phyloP scores from a whole-genome alignment of 2,329 filamentous ascomycete species.

The Sporothrix mexicana region DNA sequence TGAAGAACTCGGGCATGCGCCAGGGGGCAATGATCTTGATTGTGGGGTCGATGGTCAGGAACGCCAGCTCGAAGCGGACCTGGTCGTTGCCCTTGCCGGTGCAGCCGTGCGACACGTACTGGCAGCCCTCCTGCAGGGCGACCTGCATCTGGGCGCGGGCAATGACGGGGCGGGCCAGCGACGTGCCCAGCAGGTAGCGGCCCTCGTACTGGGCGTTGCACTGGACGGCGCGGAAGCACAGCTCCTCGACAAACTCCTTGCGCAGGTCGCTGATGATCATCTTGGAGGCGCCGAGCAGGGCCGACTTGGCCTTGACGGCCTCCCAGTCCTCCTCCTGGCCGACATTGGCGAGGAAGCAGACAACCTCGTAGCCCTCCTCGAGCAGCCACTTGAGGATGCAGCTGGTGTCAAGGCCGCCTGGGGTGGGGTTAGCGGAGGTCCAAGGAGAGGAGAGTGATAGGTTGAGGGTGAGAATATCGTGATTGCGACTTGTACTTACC shows the following conservation, averaged over 20 bases:
- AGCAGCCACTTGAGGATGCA: constrained; percentile 40
- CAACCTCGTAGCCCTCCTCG: constrained; percentile 65
- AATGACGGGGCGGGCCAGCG: constrained; percentile 72
- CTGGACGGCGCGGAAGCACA: constrained; percentile 80
- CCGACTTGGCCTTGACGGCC: constrained; percentile 70
- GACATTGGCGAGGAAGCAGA: constrained; percentile 70
- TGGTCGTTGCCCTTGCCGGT: constrained; percentile 61
- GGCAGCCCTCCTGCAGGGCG: constrained; percentile 62
- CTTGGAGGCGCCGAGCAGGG: constrained; percentile 67
- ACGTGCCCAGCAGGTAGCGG: constrained; percentile 56
- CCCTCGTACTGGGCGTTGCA: constrained; percentile 75
- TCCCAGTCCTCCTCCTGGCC: constrained; percentile 79
- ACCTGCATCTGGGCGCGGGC: constrained; percentile 69
- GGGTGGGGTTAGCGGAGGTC: constrained; percentile 27
- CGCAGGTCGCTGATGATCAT: constrained; percentile 70
- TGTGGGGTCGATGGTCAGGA: constrained; percentile 56
- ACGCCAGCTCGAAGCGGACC: constrained; percentile 51
- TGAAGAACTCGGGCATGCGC: constrained; percentile 72
- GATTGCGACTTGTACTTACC: constrained; percentile 38
- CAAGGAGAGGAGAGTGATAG: neutral
- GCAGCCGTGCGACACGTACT: constrained; percentile 47
- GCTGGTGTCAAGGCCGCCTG: constrained; percentile 40
- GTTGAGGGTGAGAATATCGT: neutral
- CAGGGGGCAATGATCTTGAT: constrained; percentile 79
- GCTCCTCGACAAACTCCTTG: constrained; percentile 78